phyloP scores from a whole-genome alignment of 1,284 basidiomycete genomes.

The Pterulicium gracile region DNA sequence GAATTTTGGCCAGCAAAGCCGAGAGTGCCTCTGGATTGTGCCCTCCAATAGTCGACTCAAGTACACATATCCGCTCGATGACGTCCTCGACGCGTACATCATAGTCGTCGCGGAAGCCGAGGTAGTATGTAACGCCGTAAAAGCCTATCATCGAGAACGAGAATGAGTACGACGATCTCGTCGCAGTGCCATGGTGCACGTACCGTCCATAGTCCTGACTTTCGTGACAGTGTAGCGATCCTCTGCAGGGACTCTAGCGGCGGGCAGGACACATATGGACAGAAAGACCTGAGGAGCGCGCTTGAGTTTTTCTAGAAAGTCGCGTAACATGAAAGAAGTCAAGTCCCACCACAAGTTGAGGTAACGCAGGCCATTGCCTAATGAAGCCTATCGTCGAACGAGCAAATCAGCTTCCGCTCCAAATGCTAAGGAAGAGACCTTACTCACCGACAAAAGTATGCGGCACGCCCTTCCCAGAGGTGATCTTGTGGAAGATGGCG shows the following conservation, averaged over 20 bases:
- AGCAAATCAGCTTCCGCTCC: not conserved
- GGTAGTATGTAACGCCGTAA: constrained; percentile 47
- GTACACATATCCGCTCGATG: constrained; percentile 33
- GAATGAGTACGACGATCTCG: constrained; percentile 2
- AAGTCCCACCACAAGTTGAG: constrained; percentile 42
- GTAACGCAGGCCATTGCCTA: constrained; percentile 48
- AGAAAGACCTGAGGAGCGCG: constrained; percentile 43
- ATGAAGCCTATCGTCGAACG: constrained; percentile 29
- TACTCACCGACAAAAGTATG: constrained; percentile 42
- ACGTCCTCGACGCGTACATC: constrained; percentile 39
- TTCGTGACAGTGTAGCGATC: constrained; percentile 45
- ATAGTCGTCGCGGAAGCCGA: constrained; percentile 52
- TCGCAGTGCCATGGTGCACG: not conserved
- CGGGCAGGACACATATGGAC: constrained; percentile 39
- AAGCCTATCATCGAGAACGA: constrained; percentile 34
- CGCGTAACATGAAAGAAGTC: too few relatives aligned
- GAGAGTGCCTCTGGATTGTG: constrained; percentile 21
- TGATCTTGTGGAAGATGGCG: constrained; percentile 47
- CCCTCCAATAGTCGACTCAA: constrained; percentile 25
- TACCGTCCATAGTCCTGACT: constrained; percentile 40
- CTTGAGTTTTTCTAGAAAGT: too few relatives aligned
- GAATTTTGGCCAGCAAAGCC: constrained; percentile 29
- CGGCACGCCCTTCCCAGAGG: constrained; percentile 41
- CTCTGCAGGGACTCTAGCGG: constrained; percentile 31
- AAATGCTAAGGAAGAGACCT: not conserved